A percentile compares a stretch with the other conserved stretches of the same genome.
Conservation (phyloP, 2,329 filamentous ascomycete genomes). For the Exophiala aquamarina region DNA sequence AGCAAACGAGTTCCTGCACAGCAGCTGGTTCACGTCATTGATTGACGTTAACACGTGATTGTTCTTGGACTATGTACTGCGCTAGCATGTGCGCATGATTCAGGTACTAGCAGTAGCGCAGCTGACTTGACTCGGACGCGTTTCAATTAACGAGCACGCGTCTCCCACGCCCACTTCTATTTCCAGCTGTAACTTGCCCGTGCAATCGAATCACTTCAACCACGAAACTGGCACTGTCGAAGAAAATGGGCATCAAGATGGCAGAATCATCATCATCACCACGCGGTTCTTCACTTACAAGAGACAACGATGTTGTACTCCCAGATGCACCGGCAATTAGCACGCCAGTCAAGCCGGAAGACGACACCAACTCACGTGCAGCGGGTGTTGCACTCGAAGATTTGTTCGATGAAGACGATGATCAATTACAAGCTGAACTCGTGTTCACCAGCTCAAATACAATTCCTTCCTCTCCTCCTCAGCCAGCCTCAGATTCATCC, state of each 20-base stretch:
- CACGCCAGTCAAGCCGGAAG: background rate
- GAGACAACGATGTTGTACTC: slow-evolving; percentile 23
- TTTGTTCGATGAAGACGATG: slow-evolving; percentile 45
- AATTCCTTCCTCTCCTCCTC: slow-evolving; percentile 31
- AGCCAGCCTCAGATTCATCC: slow-evolving; percentile 40
- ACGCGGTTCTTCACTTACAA: slow-evolving; percentile 6
- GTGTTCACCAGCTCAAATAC: slow-evolving; percentile 51
- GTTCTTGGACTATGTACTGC: too few species aligned
- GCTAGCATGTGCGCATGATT: too few species aligned
- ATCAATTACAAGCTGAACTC: slow-evolving; percentile 55
- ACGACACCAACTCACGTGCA: slow-evolving; percentile 10
- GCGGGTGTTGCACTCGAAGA: slow-evolving; percentile 52
- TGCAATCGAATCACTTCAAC: too few species aligned
- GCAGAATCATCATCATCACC: slow-evolving; percentile 30
- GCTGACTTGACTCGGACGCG: background rate
- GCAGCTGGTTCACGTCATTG: too few species aligned
- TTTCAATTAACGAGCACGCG: background rate
- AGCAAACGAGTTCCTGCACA: too few species aligned
- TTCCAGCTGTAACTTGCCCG: too few species aligned
- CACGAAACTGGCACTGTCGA: too few species aligned
- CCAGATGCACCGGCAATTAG: slow-evolving; percentile 26
- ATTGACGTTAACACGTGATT: too few species aligned
- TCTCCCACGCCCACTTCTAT: background rate
- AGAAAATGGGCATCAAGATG: slow-evolving; percentile 30
- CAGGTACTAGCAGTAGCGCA: too few species aligned